phyloP scores from a whole-genome alignment of 768 basidiomycete genomes.

The Boletellus emodensis region DNA sequence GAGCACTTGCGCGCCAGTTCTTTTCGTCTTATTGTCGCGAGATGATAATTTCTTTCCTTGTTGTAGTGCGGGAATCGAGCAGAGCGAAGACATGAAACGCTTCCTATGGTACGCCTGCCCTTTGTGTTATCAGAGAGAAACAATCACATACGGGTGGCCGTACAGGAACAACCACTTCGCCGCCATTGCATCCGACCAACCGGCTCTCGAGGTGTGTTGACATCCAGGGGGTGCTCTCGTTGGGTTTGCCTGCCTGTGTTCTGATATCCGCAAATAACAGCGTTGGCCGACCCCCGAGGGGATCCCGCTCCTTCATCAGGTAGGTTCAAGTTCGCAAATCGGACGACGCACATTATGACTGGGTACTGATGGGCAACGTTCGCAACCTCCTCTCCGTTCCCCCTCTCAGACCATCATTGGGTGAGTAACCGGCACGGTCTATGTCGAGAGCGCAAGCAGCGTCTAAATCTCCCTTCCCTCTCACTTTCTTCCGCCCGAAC shows the following conservation, averaged over 20 bases:
- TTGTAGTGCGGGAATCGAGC: slow-evolving; percentile 61
- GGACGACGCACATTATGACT: background rate
- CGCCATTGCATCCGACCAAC: slow-evolving; percentile 65
- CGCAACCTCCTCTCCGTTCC: background rate
- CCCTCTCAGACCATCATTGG: slow-evolving; percentile 50
- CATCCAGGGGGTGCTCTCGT: background rate
- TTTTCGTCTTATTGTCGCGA: background rate
- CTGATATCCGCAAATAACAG: slow-evolving; percentile 25
- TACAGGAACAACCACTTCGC: slow-evolving; percentile 71
- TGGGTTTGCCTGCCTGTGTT: background rate
- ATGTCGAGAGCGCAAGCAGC: no score
- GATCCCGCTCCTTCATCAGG: slow-evolving; percentile 51
- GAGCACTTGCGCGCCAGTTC: slow-evolving; percentile 49
- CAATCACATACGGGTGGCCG: background rate
- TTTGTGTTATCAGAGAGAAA: background rate
- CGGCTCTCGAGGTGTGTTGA: slow-evolving; percentile 51
- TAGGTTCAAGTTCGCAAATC: slow-evolving; percentile 17
- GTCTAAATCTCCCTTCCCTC: no score
- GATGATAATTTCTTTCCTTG: slow-evolving; percentile 27
- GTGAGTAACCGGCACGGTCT: slow-evolving; percentile 34
- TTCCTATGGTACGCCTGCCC: slow-evolving; percentile 56
- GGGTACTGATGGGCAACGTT: background rate
- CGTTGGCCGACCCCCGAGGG: slow-evolving; percentile 51
- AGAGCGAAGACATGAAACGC: slow-evolving; percentile 65
- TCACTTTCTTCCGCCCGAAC: background rate